Evolutionary conservation across 495 filamentous ascomycete species (phyloP), one percentile per base, ranked within the genome.

Genomic region (Xylaria acuta): DNA sequence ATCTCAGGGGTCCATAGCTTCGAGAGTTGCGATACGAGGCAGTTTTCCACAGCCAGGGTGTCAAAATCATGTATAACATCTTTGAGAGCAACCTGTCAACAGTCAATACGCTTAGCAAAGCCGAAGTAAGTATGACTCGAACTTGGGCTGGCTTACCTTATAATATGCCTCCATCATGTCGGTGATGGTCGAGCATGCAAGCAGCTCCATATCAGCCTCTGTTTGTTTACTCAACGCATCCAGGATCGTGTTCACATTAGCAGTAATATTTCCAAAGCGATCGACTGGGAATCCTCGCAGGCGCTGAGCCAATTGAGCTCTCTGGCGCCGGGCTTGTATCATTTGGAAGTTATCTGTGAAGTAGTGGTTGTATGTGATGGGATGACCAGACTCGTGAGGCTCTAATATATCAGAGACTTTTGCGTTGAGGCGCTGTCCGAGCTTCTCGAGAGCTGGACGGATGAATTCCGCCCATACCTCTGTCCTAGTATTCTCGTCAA

Each of bases 361-460:
- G 34, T 87, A 83, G 56, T 88, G 85, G 75, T 89, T 89, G 73
- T 90, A 90, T 0, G 88, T 90, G 43, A 90, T 90, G 0, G 84
- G 84, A 60, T 86, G 83, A 0, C 76, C 74, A 1, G 69, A 74
- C 8, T 77, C 65, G 53, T 86, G 82, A 1, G 78, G 81, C 1
- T 25, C 67, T 2, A 86, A 59, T 16, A 88, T 64, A 41, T 83
- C 79, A n/a, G n/a, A n/a, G n/a, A n/a, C n/a, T n/a, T n/a, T n/a
- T n/a, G n/a, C n/a, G n/a, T n/a, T n/a, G n/a, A n/a, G n/a, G n/a
- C n/a, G n/a, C n/a, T n/a, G n/a, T n/a, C n/a, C n/a, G n/a, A n/a
- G n/a, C n/a, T 3, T 59, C 58, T 0, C 76, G 66, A n/a, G 84
- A n/a, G n/a, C n/a, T n/a, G n/a, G n/a, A n/a, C n/a, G n/a, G n/a